Evolutionary conservation across 306 rosid species (phyloP), one percentile per base, ranked within the genome.

Genomic region (Ormosia emarginata): DNA sequence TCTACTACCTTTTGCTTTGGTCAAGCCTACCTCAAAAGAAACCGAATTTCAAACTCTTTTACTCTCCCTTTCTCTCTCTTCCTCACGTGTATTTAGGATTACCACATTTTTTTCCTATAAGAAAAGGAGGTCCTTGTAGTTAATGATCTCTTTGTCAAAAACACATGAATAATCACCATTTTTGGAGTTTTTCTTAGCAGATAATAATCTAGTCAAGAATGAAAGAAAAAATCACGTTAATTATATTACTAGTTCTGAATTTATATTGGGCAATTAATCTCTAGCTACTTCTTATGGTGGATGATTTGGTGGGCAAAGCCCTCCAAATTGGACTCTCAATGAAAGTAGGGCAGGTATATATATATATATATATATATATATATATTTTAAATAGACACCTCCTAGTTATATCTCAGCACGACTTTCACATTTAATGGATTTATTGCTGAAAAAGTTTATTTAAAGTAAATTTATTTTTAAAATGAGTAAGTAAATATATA

Each of bases 1-100:
- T 41, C 10, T 32, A 2, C 50, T 33, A 69, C 79, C 65, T 63
- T 84, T 77, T 52, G 13, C 64, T 62, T 79, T 74, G 79, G 90
- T 88, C 91, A 87, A 87, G 87, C 84, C 85, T 80, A 71, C 86
- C 88, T 81, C 82, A 75, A 71, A 82, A 81, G 70, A 30, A 71
- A 67, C 74, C 87, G 58, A 79, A 36, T 87, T 80, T 82, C 85
- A 33, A 77, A 77, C 59, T 57, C 70, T 39, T 39, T 58, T 15
- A 34, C 39, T 77, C 70, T 70, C 53, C 50, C 72, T 77, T 65
- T 78, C 62, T 69, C 34, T 47, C 59, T 44, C 77, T 72, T 46
- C 14, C 79, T 77, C 78, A 33, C 77, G 83, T 80, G 82, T 80
- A 36, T 40, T 46, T 36, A 10, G 74, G 64, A 76, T 62, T 68